Conservation (phyloP, 1,284 basidiomycete genomes). For the Pholiota adiposa region DNA sequence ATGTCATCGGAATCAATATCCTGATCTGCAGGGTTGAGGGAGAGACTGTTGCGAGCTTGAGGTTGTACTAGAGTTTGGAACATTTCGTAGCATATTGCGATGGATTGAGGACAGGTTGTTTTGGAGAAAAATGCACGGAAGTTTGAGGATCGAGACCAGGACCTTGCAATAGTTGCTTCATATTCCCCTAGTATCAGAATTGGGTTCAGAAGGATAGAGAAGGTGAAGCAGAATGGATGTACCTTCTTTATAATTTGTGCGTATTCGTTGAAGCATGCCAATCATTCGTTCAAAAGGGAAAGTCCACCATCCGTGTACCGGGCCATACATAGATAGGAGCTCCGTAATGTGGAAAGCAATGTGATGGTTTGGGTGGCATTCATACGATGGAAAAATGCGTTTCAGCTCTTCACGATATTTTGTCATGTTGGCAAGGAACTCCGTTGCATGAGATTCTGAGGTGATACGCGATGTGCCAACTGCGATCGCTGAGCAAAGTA, state of each 20-base stretch:
- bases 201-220: background rate
- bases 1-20: background rate
- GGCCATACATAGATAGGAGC: constrained; percentile 7
- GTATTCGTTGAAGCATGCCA: constrained; percentile 6
- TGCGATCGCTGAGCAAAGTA: constrained; percentile 4
- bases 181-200: constrained; percentile 2
- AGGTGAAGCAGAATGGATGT: no score
- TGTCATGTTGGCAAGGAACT: background rate
- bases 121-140: constrained; percentile 7
- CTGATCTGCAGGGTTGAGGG: background rate
- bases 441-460: background rate
- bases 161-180: constrained; percentile 3
- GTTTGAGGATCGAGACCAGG: constrained; percentile 5
- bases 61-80: background rate
- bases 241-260: constrained; percentile 9
- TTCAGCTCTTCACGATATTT: constrained; percentile 3
- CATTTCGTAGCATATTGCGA: background rate
- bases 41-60: background rate
- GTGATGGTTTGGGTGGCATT: constrained; percentile 14
- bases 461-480: constrained; percentile 1
- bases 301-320: constrained; percentile 18
- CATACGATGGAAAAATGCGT: background rate
- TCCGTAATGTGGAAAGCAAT: constrained; percentile 9
- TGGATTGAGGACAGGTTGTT: background rate
- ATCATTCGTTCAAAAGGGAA: constrained; percentile 17